phyloP scores from a whole-genome alignment of 805 yeast genomes.

The Barnettozyma siamensis region DNA sequence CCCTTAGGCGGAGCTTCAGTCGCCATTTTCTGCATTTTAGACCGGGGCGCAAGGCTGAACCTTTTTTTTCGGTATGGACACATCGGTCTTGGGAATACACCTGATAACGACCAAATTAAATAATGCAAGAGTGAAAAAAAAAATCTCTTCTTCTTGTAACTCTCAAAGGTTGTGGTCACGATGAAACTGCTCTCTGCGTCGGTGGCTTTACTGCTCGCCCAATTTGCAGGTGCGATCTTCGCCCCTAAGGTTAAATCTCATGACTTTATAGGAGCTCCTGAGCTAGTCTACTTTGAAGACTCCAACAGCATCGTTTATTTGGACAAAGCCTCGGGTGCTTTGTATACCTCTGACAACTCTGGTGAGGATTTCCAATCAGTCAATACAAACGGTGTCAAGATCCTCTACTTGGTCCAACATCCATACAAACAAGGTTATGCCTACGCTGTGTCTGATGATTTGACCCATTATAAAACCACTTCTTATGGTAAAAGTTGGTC shows the following conservation, averaged over 20 bases:
- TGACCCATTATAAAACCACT: constrained; percentile 32
- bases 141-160: neutral
- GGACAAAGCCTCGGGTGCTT: constrained; percentile 23
- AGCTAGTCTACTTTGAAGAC: constrained; percentile 29
- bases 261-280: constrained; percentile 21
- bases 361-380: constrained; percentile 39
- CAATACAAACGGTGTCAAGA: constrained; percentile 31
- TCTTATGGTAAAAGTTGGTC: constrained; percentile 40
- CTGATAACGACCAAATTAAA: neutral
- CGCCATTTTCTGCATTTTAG: too few species aligned
- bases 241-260: constrained; percentile 21
- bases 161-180: neutral
- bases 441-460: constrained; percentile 30
- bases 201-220: constrained; percentile 9
- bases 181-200: constrained; percentile 9
- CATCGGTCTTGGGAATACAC: neutral
- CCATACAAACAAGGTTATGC: constrained; percentile 35
- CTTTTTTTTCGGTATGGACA: neutral
- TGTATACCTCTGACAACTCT: constrained; percentile 42
- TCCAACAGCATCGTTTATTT: constrained; percentile 19
- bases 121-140: neutral
- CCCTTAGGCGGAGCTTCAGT: neutral
- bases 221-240: constrained; percentile 18
- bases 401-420: constrained; percentile 30
- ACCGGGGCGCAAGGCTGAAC: too few species aligned